Base-by-base conservation (phyloP, 2,329 filamentous ascomycete genomes). In the Talaromyces sp. region DNA sequence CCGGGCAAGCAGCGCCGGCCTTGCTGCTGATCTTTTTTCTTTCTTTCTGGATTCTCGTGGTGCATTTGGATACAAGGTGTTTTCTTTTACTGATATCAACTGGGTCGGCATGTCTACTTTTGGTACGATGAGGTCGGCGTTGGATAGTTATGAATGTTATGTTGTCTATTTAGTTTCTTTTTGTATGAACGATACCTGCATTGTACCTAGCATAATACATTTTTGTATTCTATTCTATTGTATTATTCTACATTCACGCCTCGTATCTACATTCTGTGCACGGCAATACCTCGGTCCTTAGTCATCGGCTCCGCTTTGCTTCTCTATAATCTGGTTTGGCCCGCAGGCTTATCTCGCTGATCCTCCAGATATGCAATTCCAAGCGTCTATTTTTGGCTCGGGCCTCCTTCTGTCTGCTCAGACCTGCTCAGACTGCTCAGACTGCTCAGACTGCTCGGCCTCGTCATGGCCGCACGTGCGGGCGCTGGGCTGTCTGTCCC, bases 11-110 rank as follows among this genome's bases (percentile, higher is more conserved):
- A 66, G 63, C 72, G 71, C 59, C 71, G 73, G n/a, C 69, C 70
- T 59, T 80, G 78, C 61, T 81, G 78, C 68, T 80, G 67, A 76
- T 47, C 1, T 25, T 19, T 47, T 25, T 25, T 47, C 9, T 47
- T 13, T 22, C 7, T 10, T 47, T 47, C n/a, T 47, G 42, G 19
- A 47, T 7, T 47, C 17, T 47, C 7, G 11, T 19, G 19, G 19
- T 25, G 44, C 44, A 47, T 47, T 47, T 47, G 44, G 44, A 64
- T 4, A 36, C 65, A 33, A 25, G 25, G 30, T 44, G 54, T 39
- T 39, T 52, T 19, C 59, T 58, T 10, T 52, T 60, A 49, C 42
- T 63, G 44, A 53, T 55, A 52, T 25, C 22, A 61, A 57, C 22
- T 25, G 36, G 13, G 25, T 27, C 13, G 44, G 36, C 25, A 44